These are phyloP conservation scores for Peribolospora baueri DNA, from an alignment of 768 basidiomycete genomes.

Conservation along the genomic window DNA sequence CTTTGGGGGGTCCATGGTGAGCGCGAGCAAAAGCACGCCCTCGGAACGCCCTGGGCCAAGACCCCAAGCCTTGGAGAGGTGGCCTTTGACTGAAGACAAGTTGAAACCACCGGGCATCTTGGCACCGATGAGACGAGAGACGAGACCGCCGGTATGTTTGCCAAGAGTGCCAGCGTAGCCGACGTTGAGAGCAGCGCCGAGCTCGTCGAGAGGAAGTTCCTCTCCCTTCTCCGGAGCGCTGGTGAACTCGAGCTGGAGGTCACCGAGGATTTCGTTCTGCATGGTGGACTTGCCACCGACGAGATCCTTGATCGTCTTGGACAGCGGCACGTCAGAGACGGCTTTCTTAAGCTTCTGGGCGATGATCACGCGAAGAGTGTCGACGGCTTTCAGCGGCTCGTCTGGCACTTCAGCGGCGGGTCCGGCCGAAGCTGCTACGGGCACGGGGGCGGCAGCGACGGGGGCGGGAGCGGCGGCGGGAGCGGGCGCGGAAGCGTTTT, in stretches of 20 bases:
- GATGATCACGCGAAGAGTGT: constrained; percentile 64
- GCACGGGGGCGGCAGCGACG: constrained; percentile 21
- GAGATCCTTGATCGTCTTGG: constrained; percentile 93
- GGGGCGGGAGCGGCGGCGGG: constrained; percentile 20
- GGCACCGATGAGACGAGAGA: constrained; percentile 71
- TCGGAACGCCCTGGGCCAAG: constrained; percentile 76
- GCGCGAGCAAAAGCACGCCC: constrained; percentile 65
- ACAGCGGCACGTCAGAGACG: constrained; percentile 60
- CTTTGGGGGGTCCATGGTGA: constrained; percentile 82
- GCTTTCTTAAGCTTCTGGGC: constrained; percentile 97
- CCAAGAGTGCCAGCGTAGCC: constrained; percentile 72
- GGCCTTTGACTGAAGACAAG: constrained; percentile 59
- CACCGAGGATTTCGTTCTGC: constrained; percentile 95
- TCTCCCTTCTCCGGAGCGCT: constrained; percentile 96
- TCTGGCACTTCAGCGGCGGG: constrained; percentile 61
- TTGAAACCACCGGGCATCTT: constrained; percentile 99
- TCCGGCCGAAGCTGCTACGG: constrained; percentile 25
- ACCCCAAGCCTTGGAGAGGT: constrained; percentile 84
- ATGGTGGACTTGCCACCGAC: constrained; percentile 95
- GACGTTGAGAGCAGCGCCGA: constrained; percentile 55
- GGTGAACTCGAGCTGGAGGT: constrained; percentile 79
- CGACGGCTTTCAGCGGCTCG: constrained; percentile 68
- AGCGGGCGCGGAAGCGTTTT: constrained; percentile 20
- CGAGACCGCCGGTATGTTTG: constrained; percentile 72
- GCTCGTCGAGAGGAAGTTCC: constrained; percentile 84